Conservation (phyloP, 768 basidiomycete genomes). For the Austroboletus eburneus region DNA sequence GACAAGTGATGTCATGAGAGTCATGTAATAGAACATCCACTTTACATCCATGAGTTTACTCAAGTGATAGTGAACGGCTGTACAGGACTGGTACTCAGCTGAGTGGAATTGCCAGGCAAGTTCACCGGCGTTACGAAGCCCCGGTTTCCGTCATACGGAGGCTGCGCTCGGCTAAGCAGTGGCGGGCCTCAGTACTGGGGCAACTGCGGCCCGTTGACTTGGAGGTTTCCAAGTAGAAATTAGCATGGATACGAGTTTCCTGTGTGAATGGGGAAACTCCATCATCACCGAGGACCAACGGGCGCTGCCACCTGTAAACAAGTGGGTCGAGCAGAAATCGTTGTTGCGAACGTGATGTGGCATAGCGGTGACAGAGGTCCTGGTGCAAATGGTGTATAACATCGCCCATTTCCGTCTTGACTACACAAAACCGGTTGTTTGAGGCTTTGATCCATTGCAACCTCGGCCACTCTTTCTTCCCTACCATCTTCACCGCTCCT, state of each 20-base stretch:
- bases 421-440: conserved; percentile 24
- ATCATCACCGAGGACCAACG: neutral
- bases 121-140: too few relatives aligned
- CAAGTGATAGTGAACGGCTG: too few relatives aligned
- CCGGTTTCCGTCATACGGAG: too few relatives aligned
- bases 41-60: too few relatives aligned
- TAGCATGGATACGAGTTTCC: conserved; percentile 3
- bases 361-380: conserved; percentile 29
- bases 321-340: neutral
- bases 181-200: conserved; percentile 5
- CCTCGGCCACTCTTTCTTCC: conserved; percentile 3
- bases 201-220: conserved; percentile 1
- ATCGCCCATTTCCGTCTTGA: conserved; percentile 29
- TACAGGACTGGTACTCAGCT: too few relatives aligned
- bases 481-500: conserved; percentile 6
- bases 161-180: too few relatives aligned
- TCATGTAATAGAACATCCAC: too few relatives aligned
- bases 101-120: too few relatives aligned
- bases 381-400: conserved; percentile 28
- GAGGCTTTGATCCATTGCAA: conserved; percentile 18
- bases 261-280: neutral
- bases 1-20: too few relatives aligned
- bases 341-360: conserved; percentile 8
- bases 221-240: neutral
- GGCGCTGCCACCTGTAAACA: neutral